Evolutionary conservation across 2,329 filamentous ascomycete species (phyloP), one percentile per base, ranked within the genome.

Genomic region (Fusarium udum): DNA sequence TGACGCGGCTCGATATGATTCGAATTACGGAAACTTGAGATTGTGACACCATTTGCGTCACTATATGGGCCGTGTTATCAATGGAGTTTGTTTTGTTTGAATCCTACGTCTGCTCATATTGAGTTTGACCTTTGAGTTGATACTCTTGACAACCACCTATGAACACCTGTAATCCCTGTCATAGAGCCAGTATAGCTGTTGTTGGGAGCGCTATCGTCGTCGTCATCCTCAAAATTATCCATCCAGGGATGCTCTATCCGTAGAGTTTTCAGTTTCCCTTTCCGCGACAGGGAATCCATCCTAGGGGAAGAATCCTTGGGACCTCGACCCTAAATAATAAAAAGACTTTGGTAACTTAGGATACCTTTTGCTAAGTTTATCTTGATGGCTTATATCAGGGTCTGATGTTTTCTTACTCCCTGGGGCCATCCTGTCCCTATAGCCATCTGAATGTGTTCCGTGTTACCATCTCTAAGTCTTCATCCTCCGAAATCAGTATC

Each of bases 341-440:
- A 15, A 46, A 15, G 20, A 28, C 4, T 7, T 26, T 7, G 9
- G 26, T 46, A 15, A 15, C 26, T 28, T 15, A 5, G 26, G 13
- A 5, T 46, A 22, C 5, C 45, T 11, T 28, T 48, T 22, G 6
- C 45, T 22, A 3, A 11, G 5, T 46, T 26, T 9, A 46, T 14
- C 20, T 46, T 14, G 1, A 46, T 13, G 20, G 1, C 16, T 12
- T 10, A 20, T 20, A 26, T 26, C 1, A 22, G 7, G 18, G 13
- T 46, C 13, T 22, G 20, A 28, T 22, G 4, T 11, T 15, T 46
- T 22, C 26, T 28, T 46, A 26, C 24, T 11, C 13, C 5, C 43
- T 0, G 5, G 4, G 1, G 16, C 53, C 5, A 28, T 26, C 18
- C 40, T 46, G 7, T 36, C 18, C 18, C 8, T 2, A 4, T 11